Conservation (phyloP, 768 basidiomycete species). For the Gloeostereum incarnatum region DNA sequence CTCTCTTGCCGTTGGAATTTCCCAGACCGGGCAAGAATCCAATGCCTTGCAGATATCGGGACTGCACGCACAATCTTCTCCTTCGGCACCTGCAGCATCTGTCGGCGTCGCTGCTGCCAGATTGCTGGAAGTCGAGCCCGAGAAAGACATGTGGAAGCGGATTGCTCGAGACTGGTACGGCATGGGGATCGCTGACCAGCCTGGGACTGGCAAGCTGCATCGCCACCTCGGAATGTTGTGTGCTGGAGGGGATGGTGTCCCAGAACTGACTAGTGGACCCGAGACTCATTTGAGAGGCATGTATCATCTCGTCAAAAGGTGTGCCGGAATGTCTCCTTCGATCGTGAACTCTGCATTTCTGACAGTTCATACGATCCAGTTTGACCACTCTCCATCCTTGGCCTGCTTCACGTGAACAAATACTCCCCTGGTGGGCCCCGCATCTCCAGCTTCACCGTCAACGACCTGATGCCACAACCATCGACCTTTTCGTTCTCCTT, state of each 20-base stretch:
- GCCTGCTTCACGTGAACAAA: conserved; percentile 78
- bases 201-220: conserved; percentile 91
- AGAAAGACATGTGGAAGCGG: conserved; percentile 85
- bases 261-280: conserved; percentile 27
- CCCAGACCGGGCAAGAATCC: no score
- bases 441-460: conserved; percentile 65
- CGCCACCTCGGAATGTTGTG: conserved; percentile 88
- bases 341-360: not conserved
- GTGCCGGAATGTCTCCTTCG: conserved; percentile 16
- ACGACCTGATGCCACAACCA: conserved; percentile 53
- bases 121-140: conserved; percentile 72
- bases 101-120: conserved; percentile 82
- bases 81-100: conserved; percentile 19
- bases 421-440: conserved; percentile 82
- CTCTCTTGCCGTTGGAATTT: conserved; percentile 11
- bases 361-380: conserved; percentile 35
- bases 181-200: conserved; percentile 76
- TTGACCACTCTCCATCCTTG: conserved; percentile 91
- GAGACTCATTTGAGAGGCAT: conserved; percentile 80
- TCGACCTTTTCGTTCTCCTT: conserved; percentile 83
- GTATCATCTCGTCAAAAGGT: conserved; percentile 97
- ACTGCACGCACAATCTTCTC: no score
- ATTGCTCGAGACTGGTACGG: conserved; percentile 94
- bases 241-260: not conserved
- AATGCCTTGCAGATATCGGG: no score